Evolutionary conservation across 148 eudicot species (phyloP), one percentile per base, ranked within the genome.

Genomic region (Simmondsia chinensis): DNA sequence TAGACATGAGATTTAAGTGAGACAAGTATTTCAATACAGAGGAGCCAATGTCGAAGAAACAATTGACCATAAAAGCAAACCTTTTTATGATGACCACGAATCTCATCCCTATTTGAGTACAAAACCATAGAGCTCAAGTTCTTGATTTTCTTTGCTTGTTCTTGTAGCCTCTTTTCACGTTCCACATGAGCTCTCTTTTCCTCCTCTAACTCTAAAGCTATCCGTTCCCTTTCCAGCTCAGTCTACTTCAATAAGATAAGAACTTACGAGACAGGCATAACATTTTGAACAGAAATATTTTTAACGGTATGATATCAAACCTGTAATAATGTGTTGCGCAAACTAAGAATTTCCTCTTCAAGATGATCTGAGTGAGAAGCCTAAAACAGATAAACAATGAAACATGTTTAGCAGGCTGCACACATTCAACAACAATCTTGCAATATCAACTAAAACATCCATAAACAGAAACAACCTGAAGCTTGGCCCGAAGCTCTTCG

Each of bases 161-260:
- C 83, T 57, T 76, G 77, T 39, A 91, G 53, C 74, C 74, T 68
- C 59, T 61, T 79, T 48, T 86, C 99, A 51, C 83, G 61, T 65
- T 85, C 94, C 50, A 82, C 82, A 50, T 91, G 88, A 61, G 83
- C 82, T 74, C 71, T 82, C 72, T 82, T 91, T 70, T 86, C 96
- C 72, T 86, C 96, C 71, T 91, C 99, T 64, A 91, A 67, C 82
- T 86, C 99, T 63, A 91, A 50, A 53, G 99, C 86, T 54, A 91
- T 91, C 53, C 99, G 66, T 63, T 91, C 99, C 60, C 89, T 76
- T 62, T 91, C 99, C 68, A 76, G 62, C 54, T 82, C 99, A 69
- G 86, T 82, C 99, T 91, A 52, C 23, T 26, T 46, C 20, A 28
- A 28, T 28, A 18, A 21, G 4, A 2, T 29, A 34, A 11, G 32